These are phyloP conservation scores for Yamadazyma akitaensis DNA, from an alignment of 805 yeast species.

Conservation along the genomic window DNA sequence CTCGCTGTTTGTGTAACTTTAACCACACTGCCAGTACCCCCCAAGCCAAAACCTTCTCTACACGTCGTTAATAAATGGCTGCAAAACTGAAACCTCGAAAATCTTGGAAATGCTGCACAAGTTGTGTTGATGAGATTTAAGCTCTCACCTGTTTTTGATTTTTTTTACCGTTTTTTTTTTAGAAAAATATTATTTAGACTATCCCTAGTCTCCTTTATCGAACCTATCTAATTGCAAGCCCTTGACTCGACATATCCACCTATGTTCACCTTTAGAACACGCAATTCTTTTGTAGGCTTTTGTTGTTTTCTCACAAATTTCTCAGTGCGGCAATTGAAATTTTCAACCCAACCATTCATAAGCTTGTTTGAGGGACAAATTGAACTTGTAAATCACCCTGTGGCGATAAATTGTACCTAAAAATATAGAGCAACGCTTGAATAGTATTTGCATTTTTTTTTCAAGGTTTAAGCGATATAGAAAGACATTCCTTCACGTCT, in stretches of 20 bases:
- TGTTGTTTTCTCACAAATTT: background rate
- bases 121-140: background rate
- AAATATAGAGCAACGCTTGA: too few species aligned
- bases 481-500: background rate
- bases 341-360: background rate
- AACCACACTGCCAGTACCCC: background rate
- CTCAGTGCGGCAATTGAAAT: background rate
- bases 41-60: background rate
- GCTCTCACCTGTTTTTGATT: background rate
- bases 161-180: background rate
- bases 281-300: background rate
- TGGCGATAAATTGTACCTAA: background rate
- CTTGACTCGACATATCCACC: too few species aligned
- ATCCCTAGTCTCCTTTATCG: too few species aligned
- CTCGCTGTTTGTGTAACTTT: slow-evolving; percentile 1
- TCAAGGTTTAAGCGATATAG: background rate
- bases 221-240: too few species aligned
- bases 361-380: background rate
- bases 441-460: too few species aligned
- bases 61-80: slow-evolving; percentile 2
- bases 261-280: too few species aligned
- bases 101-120: background rate
- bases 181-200: background rate
- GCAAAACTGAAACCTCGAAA: slow-evolving; percentile 1
- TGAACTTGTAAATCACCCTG: background rate